phyloP scores from a whole-genome alignment of 2,329 filamentous ascomycete species.

The Nemania serpens region DNA sequence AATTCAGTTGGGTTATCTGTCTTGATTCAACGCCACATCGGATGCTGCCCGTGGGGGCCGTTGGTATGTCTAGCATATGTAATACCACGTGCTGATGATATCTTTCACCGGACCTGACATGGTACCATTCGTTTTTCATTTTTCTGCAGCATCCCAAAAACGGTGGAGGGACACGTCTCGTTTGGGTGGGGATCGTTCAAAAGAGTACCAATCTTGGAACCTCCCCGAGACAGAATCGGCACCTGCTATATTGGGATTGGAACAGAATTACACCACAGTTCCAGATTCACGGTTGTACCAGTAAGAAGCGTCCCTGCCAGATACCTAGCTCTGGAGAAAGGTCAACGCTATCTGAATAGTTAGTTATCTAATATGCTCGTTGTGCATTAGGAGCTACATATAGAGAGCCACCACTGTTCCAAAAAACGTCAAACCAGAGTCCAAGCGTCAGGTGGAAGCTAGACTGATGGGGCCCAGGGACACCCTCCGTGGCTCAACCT shows the following conservation, averaged over 20 bases:
- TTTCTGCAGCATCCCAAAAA: background rate
- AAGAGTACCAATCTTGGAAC: slow-evolving; percentile 2
- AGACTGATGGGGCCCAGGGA: background rate
- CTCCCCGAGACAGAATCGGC: background rate
- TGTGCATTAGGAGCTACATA: background rate
- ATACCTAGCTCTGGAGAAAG: too few relatives aligned
- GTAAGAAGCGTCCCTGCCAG: too few relatives aligned
- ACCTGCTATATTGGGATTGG: slow-evolving; percentile 21
- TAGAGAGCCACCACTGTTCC: slow-evolving; percentile 3
- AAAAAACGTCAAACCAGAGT: slow-evolving; percentile 6
- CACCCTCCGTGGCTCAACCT: background rate
- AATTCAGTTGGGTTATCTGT: too few relatives aligned
- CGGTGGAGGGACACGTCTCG: background rate
- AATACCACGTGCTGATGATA: background rate
- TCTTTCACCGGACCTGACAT: background rate
- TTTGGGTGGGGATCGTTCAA: background rate
- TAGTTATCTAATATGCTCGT: too few relatives aligned
- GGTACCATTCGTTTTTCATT: background rate
- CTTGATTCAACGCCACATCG: background rate
- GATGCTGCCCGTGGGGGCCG: too few relatives aligned
- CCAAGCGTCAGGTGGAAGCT: slow-evolving; percentile 2
- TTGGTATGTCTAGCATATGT: too few relatives aligned
- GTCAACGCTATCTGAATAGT: too few relatives aligned
- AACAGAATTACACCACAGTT: background rate
- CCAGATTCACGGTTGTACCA: too few relatives aligned